phyloP scores from a whole-genome alignment of 1,284 basidiomycete species.

The Ceratobasidium sp. region DNA sequence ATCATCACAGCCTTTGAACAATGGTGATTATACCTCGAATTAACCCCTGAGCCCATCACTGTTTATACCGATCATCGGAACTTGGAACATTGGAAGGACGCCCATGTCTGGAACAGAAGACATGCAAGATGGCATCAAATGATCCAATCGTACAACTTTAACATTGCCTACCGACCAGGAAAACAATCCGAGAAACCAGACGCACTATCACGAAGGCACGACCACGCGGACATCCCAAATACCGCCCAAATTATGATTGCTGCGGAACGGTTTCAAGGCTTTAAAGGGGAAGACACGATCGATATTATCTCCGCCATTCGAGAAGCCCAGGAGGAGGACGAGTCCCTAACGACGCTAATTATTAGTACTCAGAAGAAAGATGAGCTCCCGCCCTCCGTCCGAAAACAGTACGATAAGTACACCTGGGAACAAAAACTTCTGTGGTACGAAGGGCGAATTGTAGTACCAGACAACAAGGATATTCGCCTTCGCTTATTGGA shows the following conservation, averaged over 20 bases:
- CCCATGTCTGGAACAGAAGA: conserved; percentile 33
- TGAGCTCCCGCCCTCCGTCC: neutral
- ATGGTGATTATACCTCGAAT: conserved; percentile 51
- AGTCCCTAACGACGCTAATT: too few relatives aligned
- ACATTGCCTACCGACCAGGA: neutral
- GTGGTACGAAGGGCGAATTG: neutral
- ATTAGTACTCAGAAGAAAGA: neutral
- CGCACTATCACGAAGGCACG: too few relatives aligned
- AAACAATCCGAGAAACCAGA: too few relatives aligned
- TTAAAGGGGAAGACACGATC: too few relatives aligned
- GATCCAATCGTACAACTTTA: neutral
- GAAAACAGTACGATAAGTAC: neutral
- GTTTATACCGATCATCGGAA: conserved; percentile 49
- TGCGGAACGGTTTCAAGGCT: too few relatives aligned
- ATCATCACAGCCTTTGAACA: conserved; percentile 50
- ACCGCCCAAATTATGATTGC: too few relatives aligned
- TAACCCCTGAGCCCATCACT: conserved; percentile 28
- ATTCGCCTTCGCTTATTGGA: neutral
- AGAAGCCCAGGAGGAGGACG: too few relatives aligned
- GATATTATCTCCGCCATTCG: too few relatives aligned
- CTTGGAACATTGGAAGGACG: conserved; percentile 48
- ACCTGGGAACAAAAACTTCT: neutral
- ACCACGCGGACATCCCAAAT: too few relatives aligned
- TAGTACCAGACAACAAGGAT: neutral
- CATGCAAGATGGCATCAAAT: too few relatives aligned